Evolutionary conservation across 2,329 filamentous ascomycete species (phyloP), one percentile per base, ranked within the genome.

Genomic region (Metarhizium guizhouense): DNA sequence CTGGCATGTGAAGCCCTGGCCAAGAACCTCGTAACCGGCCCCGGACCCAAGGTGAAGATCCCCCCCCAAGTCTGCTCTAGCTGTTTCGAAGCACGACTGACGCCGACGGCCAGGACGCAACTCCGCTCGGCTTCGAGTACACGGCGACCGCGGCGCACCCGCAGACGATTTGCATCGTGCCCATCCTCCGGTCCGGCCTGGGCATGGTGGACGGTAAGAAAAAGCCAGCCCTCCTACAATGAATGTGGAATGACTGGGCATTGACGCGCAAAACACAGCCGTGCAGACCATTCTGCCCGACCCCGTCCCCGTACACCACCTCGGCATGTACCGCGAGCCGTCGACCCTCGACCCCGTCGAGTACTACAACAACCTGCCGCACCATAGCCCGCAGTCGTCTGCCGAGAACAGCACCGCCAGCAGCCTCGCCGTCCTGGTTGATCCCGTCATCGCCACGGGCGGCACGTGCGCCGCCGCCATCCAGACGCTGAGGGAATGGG

Each of bases 361-460:
- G 74, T 96, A 96, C 81, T 96, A 96, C 81, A 96, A 96, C 78
- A 96, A 96, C 72, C 85, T 96, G 20, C 91, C 91, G 40, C 86
- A 89, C 72, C 87, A 90, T 73, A 68, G 77, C 43, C 66, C 76
- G 63, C 55, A 68, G 52, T 61, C 71, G 34, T 58, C 66, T 48
- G 62, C 68, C 43, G 59, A 42, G 25, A 30, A 48, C 30, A 68
- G 72, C 38, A 67, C 52, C 52, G 65, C 73, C 47, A 74, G 74
- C 48, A 76, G 70, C 57, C 77, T 96, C 13, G 91, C 91, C 57
- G 88, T 96, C 67, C 76, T 96, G 54, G 82, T 96, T 51, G 93
- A 97, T 68, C 94, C 93, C 3, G 83, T 97, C 63, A 95, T 97
- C 67, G 94, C 93, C 1, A 97, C 94, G 0, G 93, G 93, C 42